Evolutionary conservation across 495 filamentous ascomycete genomes (phyloP).

Genomic region (Evansstolkia leycettana): DNA sequence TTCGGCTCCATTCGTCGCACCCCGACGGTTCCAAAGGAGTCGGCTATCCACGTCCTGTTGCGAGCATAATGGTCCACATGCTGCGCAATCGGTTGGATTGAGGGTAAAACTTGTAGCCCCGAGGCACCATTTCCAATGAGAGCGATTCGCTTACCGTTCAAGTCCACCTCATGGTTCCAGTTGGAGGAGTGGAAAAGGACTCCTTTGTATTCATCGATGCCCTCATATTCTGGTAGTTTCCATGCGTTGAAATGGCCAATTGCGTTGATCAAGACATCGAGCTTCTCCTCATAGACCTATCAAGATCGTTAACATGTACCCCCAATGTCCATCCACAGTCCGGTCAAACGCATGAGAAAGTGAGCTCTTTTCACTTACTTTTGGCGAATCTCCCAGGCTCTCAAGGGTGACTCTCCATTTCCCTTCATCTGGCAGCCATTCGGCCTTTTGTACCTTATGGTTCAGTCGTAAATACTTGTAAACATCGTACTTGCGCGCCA

Average conservation of each 20-base stretch:
- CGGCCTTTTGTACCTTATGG: conserved; percentile 36
- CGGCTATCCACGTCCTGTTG: conserved; percentile 58
- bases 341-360: too few species aligned
- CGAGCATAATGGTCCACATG: conserved; percentile 54
- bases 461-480: conserved; percentile 39
- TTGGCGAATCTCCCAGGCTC: conserved; percentile 19
- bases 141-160: conserved; percentile 43
- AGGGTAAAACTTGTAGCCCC: conserved; percentile 42
- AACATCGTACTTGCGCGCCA: conserved; percentile 49
- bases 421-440: conserved; percentile 38
- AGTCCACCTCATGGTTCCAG: conserved; percentile 38
- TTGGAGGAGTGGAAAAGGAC: conserved; percentile 40
- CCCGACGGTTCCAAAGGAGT: conserved; percentile 32
- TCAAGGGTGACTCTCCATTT: conserved; percentile 40
- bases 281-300: conserved; percentile 36
- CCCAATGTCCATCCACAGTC: too few species aligned
- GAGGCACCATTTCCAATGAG: conserved; percentile 49
- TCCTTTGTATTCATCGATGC: conserved; percentile 36
- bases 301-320: conserved; percentile 13
- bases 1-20: conserved; percentile 33
- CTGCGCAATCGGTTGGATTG: conserved; percentile 42
- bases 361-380: conserved; percentile 9
- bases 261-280: conserved; percentile 51
- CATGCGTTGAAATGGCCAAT: conserved; percentile 43
- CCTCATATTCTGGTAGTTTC: conserved; percentile 39